These are phyloP conservation scores for Lichtheimia ramosa DNA, from an alignment of 371 early-diverging fungal species.

Conservation along the genomic window DNA sequence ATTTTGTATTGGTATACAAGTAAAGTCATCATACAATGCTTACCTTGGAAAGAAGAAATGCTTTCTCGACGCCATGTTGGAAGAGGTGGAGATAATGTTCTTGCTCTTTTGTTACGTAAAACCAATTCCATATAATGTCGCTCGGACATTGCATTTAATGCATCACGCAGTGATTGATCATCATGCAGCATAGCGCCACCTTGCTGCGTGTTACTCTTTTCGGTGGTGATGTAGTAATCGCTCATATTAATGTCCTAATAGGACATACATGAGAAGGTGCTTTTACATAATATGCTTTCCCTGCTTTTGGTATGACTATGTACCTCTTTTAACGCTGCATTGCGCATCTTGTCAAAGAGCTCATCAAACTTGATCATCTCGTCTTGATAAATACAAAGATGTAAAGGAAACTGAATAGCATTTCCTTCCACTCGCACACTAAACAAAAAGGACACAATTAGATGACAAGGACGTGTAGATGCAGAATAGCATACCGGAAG, in stretches of 20 bases:
- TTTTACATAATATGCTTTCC: too few species aligned
- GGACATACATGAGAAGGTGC: background rate
- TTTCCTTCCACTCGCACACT: constrained; percentile 39
- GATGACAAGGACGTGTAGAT: too few species aligned
- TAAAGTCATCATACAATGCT: too few species aligned
- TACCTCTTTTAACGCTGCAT: constrained; percentile 21
- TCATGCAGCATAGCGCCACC: constrained; percentile 21
- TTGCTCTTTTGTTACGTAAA: constrained; percentile 26
- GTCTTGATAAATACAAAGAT: constrained; percentile 33
- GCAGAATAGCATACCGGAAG: constrained; percentile 16
- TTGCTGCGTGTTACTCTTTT: constrained; percentile 1
- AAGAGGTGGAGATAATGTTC: constrained; percentile 8
- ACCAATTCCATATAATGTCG: constrained; percentile 31
- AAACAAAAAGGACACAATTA: too few species aligned
- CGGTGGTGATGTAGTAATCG: constrained; percentile 24
- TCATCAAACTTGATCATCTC: constrained; percentile 36
- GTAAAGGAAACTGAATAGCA: constrained; percentile 26
- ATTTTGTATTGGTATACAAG: too few species aligned
- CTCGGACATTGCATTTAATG: constrained; percentile 21
- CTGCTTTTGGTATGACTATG: too few species aligned
- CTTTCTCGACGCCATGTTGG: constrained; percentile 12
- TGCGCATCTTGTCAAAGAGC: constrained; percentile 31
- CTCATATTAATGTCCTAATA: constrained; percentile 26
- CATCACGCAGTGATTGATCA: constrained; percentile 27
- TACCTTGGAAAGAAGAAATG: constrained; percentile 8